Evolutionary conservation across 768 basidiomycete genomes (phyloP).

Genomic region (Exidia glandulosa): DNA sequence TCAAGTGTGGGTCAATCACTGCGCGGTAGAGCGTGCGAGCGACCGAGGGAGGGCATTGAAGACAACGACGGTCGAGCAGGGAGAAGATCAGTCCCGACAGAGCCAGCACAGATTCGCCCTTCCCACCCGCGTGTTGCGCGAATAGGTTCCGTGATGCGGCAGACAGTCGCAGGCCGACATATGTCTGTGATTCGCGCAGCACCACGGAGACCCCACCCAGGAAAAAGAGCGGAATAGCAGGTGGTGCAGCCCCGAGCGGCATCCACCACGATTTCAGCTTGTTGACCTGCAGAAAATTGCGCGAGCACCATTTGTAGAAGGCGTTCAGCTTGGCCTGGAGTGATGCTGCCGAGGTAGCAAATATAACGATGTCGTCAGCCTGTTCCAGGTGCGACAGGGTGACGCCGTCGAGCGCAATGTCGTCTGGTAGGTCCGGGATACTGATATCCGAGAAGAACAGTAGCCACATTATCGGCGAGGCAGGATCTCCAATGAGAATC

Average conservation of each 20-base stretch:
- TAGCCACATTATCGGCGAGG: conserved; percentile 18
- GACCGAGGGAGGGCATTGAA: conserved; percentile 2
- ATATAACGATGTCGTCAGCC: conserved; percentile 17
- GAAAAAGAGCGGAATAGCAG: not conserved
- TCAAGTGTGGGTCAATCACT: conserved; percentile 15
- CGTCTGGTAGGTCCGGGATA: conserved; percentile 5
- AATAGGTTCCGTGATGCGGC: conserved; percentile 3
- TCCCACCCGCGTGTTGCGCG: not conserved
- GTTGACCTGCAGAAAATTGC: conserved; percentile 18
- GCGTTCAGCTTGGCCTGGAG: conserved; percentile 11
- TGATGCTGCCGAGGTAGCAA: conserved; percentile 9
- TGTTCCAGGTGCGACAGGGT: conserved; percentile 14
- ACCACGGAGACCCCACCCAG: not conserved
- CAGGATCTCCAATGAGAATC: conserved; percentile 18
- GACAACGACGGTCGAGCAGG: not conserved
- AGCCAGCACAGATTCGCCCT: not conserved
- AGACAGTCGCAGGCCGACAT: conserved; percentile 5
- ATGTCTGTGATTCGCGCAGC: not conserved
- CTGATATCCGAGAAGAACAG: conserved; percentile 15
- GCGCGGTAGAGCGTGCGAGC: conserved; percentile 12
- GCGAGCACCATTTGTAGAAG: conserved; percentile 13
- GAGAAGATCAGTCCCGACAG: not conserved
- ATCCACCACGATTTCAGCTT: conserved; percentile 13
- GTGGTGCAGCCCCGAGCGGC: conserved; percentile 10
- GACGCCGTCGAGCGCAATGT: conserved; percentile 8